Evolutionary conservation across 2,329 filamentous ascomycete species (phyloP), one percentile per base, ranked within the genome.

Genomic region (Pseudogymnoascus sp.): DNA sequence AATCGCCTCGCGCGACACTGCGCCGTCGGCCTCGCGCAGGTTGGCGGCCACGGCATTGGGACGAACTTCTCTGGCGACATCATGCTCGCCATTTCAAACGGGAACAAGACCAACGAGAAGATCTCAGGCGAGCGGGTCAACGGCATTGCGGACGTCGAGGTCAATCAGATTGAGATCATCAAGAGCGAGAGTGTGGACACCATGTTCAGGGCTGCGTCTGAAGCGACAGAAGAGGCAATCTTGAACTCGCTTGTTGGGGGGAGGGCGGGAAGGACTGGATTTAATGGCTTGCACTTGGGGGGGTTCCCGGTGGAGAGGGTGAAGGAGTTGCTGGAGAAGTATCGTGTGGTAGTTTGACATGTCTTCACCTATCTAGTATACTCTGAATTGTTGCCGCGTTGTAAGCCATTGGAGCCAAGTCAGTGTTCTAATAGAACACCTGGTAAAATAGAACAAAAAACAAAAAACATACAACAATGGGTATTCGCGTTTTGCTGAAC

Each of bases 81-180:
- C 64, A 88, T 89, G 70, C 75, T 89, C 2, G 86, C 86, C 3
- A 84, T 89, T 64, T 88, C 84, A 6, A 89, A 86, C 0, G 85
- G 78, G 5, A 84, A 82, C 64, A 68, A 62, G 35, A 63, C 71
- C 1, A 62, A 68, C 12, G 67, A 70, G 22, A 50, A 60, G 38
- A 66, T 68, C 6, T 63, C 71, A 43, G 70, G 68, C 6, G 65
- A 71, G 3, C 67, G 69, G 41, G 71, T 72, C 0, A 63, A 66
- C 6, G 68, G 68, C 2, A 62, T 71, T 19, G 62, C 59, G 4
- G 73, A 68, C 4, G 75, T 75, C 0, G 72, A 74, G 24, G 73
- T 78, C 4, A 77, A 84, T 38, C 74, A 70, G 0, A 74, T 83
- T 0, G 75, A 81, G 35, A 75, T 82, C 53, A 73, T 85, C 2